These are phyloP conservation scores for Pseudotsuga menziesii DNA, from an alignment of 75 land plant species.

Conservation along the genomic window DNA sequence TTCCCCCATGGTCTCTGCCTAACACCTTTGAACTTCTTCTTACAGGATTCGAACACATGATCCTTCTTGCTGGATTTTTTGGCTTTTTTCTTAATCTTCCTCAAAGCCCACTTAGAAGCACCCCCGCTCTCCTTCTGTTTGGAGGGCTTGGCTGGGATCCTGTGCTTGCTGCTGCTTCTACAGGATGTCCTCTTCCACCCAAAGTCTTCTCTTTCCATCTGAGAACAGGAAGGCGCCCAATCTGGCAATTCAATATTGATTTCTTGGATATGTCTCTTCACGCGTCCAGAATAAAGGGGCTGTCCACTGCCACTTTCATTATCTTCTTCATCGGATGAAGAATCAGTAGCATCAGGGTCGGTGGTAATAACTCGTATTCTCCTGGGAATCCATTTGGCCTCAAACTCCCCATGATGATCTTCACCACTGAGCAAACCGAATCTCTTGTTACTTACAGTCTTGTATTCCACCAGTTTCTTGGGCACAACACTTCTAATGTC, in stretches of 20 bases:
- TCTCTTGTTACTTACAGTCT: conserved; percentile 2
- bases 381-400: neutral
- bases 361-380: neutral
- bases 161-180: no score
- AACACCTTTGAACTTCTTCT: conserved; percentile 12
- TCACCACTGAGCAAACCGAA: neutral
- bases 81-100: neutral
- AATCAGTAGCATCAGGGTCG: conserved; percentile 3
- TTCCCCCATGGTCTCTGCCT: conserved; percentile 9
- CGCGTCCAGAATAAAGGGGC: neutral
- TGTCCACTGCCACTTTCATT: no score
- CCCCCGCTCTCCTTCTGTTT: neutral
- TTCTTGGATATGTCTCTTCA: conserved; percentile 3
- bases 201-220: neutral
- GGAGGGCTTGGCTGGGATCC: neutral
- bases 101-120: neutral
- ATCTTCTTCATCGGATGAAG: neutral
- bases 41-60: neutral
- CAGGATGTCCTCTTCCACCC: neutral
- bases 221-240: neutral
- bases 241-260: conserved; percentile 1
- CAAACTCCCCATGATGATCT: neutral
- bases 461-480: conserved; percentile 1
- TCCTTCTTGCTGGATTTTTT: neutral
- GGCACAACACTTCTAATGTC: neutral